A percentile compares a stretch with the other conserved stretches of the same genome.
Conservation (phyloP, 2,329 filamentous ascomycete genomes). For the Didymella pomorum region DNA sequence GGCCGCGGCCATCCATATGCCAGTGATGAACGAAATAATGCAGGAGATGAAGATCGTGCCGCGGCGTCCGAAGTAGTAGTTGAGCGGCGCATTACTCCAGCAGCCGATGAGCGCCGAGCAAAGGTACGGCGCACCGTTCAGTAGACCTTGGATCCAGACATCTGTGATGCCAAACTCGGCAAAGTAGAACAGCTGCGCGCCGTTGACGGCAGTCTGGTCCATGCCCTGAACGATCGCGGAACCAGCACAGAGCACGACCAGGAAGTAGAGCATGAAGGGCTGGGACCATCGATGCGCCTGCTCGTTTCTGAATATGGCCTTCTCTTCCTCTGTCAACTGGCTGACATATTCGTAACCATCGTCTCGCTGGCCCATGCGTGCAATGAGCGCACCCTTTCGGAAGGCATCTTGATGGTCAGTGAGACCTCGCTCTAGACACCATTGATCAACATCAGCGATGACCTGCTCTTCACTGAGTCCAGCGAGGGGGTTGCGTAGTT, state of each 20-base stretch:
- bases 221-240: slow-evolving; percentile 73
- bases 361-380: slow-evolving; percentile 56
- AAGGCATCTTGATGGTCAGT: slow-evolving; percentile 59
- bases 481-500: slow-evolving; percentile 63
- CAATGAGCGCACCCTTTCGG: slow-evolving; percentile 61
- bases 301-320: slow-evolving; percentile 65
- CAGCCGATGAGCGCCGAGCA: slow-evolving; percentile 53
- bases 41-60: slow-evolving; percentile 47
- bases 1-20: slow-evolving; percentile 44
- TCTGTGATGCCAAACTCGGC: slow-evolving; percentile 37
- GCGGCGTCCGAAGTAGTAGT: slow-evolving; percentile 42
- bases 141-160: slow-evolving; percentile 40
- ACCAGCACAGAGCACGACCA: slow-evolving; percentile 72
- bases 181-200: slow-evolving; percentile 44
- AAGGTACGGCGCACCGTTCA: slow-evolving; percentile 44
- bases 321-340: slow-evolving; percentile 64
- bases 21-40: slow-evolving; percentile 45
- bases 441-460: slow-evolving; percentile 62
- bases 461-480: slow-evolving; percentile 62
- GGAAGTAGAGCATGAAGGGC: slow-evolving; percentile 69
- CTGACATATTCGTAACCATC: slow-evolving; percentile 58
- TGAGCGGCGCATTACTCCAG: slow-evolving; percentile 46
- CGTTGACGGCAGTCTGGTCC: slow-evolving; percentile 48
- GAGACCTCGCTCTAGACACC: slow-evolving; percentile 60
- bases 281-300: slow-evolving; percentile 74